Percentiles rank a stretch among this genome's conserved stretches.
phyloP scores from a whole-genome alignment of 441 rosid species.

The Hypseocharis bilobata region DNA sequence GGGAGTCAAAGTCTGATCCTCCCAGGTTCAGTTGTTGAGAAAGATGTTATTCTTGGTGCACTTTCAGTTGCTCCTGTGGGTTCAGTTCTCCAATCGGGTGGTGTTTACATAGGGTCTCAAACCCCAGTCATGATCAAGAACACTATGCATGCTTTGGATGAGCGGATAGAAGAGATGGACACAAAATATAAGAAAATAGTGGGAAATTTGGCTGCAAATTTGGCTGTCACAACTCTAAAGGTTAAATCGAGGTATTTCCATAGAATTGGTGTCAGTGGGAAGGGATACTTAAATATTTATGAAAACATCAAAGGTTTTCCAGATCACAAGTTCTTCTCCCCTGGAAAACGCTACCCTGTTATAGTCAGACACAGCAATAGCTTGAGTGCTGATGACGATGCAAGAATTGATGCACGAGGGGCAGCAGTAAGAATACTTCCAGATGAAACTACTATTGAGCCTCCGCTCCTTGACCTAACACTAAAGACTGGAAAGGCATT shows the following conservation, averaged over 20 bases:
- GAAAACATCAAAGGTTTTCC: conserved; percentile 41
- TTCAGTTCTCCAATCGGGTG: conserved; percentile 47
- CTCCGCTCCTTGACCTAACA: conserved; percentile 52
- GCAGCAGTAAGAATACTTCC: conserved; percentile 50
- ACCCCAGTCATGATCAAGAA: conserved; percentile 54
- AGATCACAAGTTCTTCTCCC: conserved; percentile 39
- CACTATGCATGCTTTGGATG: conserved; percentile 55
- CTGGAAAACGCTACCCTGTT: conserved; percentile 43
- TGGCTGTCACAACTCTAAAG: conserved; percentile 55
- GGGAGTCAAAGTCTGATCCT: conserved; percentile 62
- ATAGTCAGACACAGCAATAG: conserved; percentile 60
- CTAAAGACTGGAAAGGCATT: conserved; percentile 65
- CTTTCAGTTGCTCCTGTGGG: conserved; percentile 55
- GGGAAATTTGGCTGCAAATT: conserved; percentile 49
- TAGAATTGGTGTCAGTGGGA: conserved; percentile 53
- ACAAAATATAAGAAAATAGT: conserved; percentile 51
- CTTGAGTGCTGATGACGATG: conserved; percentile 65
- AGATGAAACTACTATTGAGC: conserved; percentile 19
- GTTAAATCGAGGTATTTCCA: conserved; percentile 62
- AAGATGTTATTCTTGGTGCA: conserved; percentile 54
- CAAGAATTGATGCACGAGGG: conserved; percentile 59
- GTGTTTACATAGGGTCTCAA: conserved; percentile 55
- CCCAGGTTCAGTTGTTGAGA: conserved; percentile 44
- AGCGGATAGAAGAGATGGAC: conserved; percentile 70
- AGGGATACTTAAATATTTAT: conserved; percentile 41